Percentiles rank a stretch among this genome's conserved stretches.
These are phyloP conservation scores for Zygosaccharomyces pseudobailii DNA, from an alignment of 1,139 yeast species.

Conservation along the genomic window DNA sequence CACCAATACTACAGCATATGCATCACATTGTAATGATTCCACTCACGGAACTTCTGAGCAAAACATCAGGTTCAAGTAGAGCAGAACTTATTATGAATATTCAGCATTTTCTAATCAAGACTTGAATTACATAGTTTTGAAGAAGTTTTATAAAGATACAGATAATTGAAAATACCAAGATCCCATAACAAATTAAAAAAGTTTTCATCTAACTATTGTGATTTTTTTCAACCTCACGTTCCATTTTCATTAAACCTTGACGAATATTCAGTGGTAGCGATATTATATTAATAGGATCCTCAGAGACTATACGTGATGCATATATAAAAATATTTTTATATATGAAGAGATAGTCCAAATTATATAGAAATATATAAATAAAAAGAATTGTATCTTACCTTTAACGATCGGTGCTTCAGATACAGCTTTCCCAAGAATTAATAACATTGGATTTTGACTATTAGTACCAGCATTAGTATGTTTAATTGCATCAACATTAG, in stretches of 20 bases:
- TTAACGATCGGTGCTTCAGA: too few species aligned
- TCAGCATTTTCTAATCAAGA: neutral
- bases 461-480: too few species aligned
- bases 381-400: too few species aligned
- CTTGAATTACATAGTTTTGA: constrained; percentile 7
- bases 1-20: too few species aligned
- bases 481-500: too few species aligned
- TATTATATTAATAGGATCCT: neutral
- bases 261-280: constrained; percentile 16
- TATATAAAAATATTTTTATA: too few species aligned
- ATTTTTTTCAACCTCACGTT: constrained; percentile 8
- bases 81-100: constrained; percentile 6
- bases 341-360: too few species aligned
- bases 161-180: constrained; percentile 9
- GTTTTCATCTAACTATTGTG: neutral
- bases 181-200: constrained; percentile 7
- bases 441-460: too few species aligned
- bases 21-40: constrained; percentile 68
- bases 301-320: too few species aligned
- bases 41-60: constrained; percentile 35
- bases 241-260: neutral
- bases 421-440: too few species aligned
- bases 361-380: too few species aligned
- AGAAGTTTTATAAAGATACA: constrained; percentile 14
- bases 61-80: constrained; percentile 10